Conservation (phyloP, 2,329 filamentous ascomycete species). For the Aspergillus fijiensis region DNA sequence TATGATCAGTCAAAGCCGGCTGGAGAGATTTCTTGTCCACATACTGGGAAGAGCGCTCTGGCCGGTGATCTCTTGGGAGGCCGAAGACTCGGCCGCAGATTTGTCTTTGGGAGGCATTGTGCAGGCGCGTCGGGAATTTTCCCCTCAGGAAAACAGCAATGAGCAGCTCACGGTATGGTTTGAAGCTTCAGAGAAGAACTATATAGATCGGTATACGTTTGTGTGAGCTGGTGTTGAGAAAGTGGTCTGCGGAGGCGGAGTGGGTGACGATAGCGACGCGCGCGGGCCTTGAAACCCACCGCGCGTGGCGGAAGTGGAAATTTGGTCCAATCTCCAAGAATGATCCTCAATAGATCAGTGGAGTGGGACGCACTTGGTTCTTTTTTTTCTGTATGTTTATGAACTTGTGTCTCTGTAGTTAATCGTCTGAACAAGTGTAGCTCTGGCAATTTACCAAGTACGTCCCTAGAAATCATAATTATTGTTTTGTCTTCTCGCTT, state of each 20-base stretch:
- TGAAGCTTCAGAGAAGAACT: neutral
- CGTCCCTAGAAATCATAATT: too few species aligned
- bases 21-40: constrained; percentile 34
- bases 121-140: constrained; percentile 1
- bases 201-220: neutral
- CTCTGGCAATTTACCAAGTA: too few species aligned
- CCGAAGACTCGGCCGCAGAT: constrained; percentile 65
- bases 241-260: neutral
- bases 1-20: neutral
- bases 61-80: constrained; percentile 78
- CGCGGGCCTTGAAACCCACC: constrained; percentile 10
- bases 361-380: neutral
- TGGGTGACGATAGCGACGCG: constrained; percentile 2
- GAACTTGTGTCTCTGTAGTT: too few species aligned
- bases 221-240: neutral
- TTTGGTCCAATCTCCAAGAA: neutral
- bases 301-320: constrained; percentile 8
- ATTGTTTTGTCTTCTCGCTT: neutral
- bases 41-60: constrained; percentile 80
- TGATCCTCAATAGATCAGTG: neutral
- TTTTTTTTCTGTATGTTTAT: neutral
- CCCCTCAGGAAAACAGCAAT: neutral
- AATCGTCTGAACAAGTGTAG: too few species aligned
- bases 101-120: constrained; percentile 83
- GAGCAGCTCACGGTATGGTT: neutral